A percentile compares a stretch with the other conserved stretches of the same genome.
These are phyloP conservation scores for Vanderwaltozyma verrucispora DNA, from an alignment of 805 yeast species.

Conservation along the genomic window DNA sequence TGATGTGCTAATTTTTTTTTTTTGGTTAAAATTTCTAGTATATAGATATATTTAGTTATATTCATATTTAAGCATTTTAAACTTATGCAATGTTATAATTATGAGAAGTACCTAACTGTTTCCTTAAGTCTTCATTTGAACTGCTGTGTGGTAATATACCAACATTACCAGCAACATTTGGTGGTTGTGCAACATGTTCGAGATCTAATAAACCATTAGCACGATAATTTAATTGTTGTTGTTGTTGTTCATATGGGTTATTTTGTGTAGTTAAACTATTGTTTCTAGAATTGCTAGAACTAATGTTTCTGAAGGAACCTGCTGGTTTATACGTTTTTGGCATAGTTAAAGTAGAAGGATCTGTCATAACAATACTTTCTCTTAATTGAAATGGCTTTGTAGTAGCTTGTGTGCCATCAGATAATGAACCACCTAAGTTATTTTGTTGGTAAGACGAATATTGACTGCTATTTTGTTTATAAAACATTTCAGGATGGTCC, in stretches of 20 bases:
- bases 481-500: slow-evolving; percentile 34
- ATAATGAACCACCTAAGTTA: neutral
- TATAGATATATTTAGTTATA: too few relatives aligned
- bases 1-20: too few relatives aligned
- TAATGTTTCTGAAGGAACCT: slow-evolving; percentile 40
- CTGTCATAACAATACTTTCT: slow-evolving; percentile 67
- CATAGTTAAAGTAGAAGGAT: slow-evolving; percentile 56
- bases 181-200: slow-evolving; percentile 19
- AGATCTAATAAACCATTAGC: slow-evolving; percentile 24
- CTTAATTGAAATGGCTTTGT: slow-evolving; percentile 43
- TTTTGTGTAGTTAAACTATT: slow-evolving; percentile 27
- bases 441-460: slow-evolving; percentile 1
- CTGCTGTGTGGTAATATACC: slow-evolving; percentile 28
- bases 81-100: slow-evolving; percentile 18
- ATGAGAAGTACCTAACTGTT: slow-evolving; percentile 30
- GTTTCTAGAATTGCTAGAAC: slow-evolving; percentile 27
- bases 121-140: slow-evolving; percentile 29
- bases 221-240: slow-evolving; percentile 10
- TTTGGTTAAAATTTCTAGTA: too few relatives aligned
- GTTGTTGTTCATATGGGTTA: slow-evolving; percentile 12
- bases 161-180: slow-evolving; percentile 20
- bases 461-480: slow-evolving; percentile 6
- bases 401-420: neutral
- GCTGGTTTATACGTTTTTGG: slow-evolving; percentile 53
- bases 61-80: neutral